Evolutionary conservation across 306 rosid species (phyloP), one percentile per base, ranked within the genome.

Genomic region (Begonia loranthoides): DNA sequence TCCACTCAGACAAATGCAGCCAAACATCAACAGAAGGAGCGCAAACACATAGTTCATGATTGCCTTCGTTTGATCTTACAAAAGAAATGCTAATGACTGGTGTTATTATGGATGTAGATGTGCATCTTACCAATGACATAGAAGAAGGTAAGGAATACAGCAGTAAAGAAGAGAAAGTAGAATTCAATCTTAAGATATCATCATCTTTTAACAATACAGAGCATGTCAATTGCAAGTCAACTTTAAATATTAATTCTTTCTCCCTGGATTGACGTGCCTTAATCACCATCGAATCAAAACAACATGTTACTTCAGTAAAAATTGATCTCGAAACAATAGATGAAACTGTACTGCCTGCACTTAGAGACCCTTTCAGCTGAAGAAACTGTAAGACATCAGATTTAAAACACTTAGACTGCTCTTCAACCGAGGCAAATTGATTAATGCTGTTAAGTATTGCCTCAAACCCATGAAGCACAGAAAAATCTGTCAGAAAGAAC

Each of bases 311-410:
- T 67, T 89, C 97, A 19, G 87, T 72, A 38, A 45, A 57, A 28
- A 33, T 61, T 59, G 54, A 41, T 51, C 77, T 53, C 6, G 81
- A 74, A 16, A 51, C 57, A 38, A 36, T n/a, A 0, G 66, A 56
- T 22, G 81, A 58, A 63, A 68, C 75, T 46, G 52, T 63, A 56
- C 38, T 51, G 10, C 40, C 58, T 49, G 64, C 78, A 65, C 66
- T 70, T 53, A 68, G 54, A 60, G 66, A 54, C 62, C 66, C 78
- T 54, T 73, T 75, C 72, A 66, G 66, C 62, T 85, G 73, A 49
- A 73, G 67, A 68, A 84, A 89, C 62, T 82, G 85, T 24, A 45
- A 65, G 76, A 85, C 83, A 79, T 89, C 94, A 50, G 95, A 75
- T 52, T 68, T 78, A 70, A 82, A 89, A 71, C 79, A 74, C 59